Evolutionary conservation across 1,284 basidiomycete species (phyloP).

Genomic region (Leccinum fuscescens): DNA sequence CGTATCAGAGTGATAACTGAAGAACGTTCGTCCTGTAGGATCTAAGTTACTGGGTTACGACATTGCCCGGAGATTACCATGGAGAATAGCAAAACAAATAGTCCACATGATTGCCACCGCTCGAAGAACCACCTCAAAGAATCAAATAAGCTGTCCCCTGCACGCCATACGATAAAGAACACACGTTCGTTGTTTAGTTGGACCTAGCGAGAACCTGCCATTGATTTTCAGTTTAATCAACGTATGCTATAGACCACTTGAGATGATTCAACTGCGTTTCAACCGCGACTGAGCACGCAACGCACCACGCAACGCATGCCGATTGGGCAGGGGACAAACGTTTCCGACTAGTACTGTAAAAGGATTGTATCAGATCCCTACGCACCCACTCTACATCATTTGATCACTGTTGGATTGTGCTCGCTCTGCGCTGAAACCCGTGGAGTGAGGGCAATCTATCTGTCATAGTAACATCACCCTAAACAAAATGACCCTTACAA

Average conservation of each 20-base stretch:
- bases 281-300: neutral
- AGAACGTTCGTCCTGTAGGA: slow-evolving; percentile 19
- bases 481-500: neutral
- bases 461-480: neutral
- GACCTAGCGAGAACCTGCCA: neutral
- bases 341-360: slow-evolving; percentile 3
- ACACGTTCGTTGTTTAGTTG: neutral
- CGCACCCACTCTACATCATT: neutral
- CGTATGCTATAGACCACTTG: neutral
- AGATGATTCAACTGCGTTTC: neutral
- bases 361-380: too few species aligned
- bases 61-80: slow-evolving; percentile 13
- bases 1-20: slow-evolving; percentile 1
- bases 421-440: neutral
- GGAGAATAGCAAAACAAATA: slow-evolving; percentile 1
- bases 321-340: slow-evolving; percentile 19
- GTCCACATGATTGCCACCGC: neutral
- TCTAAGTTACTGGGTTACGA: slow-evolving; percentile 1
- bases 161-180: neutral
- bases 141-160: neutral
- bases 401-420: neutral
- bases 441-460: neutral
- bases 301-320: neutral
- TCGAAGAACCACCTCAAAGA: neutral
- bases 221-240: neutral